Percentiles rank a stretch among this genome's conserved stretches.
Evolutionary conservation across 1,284 basidiomycete genomes (phyloP).

Genomic region (Porogramme epimiltina): DNA sequence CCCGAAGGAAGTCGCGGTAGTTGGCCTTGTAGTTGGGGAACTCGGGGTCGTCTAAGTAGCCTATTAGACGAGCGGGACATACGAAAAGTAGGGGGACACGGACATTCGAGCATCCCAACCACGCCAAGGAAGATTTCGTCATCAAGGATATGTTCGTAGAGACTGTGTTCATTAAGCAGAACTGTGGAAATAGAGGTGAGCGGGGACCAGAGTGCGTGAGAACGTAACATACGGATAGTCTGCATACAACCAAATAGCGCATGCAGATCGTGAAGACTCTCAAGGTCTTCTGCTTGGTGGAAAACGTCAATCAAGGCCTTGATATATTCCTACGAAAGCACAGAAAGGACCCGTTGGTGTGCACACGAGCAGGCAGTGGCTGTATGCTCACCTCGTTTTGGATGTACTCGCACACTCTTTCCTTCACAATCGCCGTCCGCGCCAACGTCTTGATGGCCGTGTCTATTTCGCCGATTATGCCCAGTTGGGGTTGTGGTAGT

Average conservation of each 20-base stretch:
- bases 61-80: constrained; percentile 17
- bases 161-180: constrained; percentile 91
- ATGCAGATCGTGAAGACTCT: constrained; percentile 88
- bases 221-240: constrained; percentile 77
- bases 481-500: constrained; percentile 69
- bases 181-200: constrained; percentile 51
- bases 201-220: constrained; percentile 5
- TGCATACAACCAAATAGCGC: constrained; percentile 92
- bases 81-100: constrained; percentile 34
- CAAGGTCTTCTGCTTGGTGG: constrained; percentile 89
- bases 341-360: constrained; percentile 1
- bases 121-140: constrained; percentile 94
- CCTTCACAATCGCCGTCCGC: constrained; percentile 68
- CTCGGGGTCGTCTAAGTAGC: constrained; percentile 86
- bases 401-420: constrained; percentile 83
- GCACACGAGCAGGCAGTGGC: constrained; percentile 1
- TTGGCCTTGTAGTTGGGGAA: constrained; percentile 95
- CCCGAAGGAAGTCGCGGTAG: constrained; percentile 89
- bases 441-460: constrained; percentile 71
- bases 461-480: constrained; percentile 77
- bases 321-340: constrained; percentile 74
- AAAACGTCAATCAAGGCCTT: constrained; percentile 85
- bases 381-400: constrained; percentile 60
- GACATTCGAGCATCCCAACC: constrained; percentile 96
- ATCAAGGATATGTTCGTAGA: constrained; percentile 94